These are phyloP conservation scores for Coprinopsis sp. DNA, from an alignment of 768 basidiomycete species.

Conservation along the genomic window DNA sequence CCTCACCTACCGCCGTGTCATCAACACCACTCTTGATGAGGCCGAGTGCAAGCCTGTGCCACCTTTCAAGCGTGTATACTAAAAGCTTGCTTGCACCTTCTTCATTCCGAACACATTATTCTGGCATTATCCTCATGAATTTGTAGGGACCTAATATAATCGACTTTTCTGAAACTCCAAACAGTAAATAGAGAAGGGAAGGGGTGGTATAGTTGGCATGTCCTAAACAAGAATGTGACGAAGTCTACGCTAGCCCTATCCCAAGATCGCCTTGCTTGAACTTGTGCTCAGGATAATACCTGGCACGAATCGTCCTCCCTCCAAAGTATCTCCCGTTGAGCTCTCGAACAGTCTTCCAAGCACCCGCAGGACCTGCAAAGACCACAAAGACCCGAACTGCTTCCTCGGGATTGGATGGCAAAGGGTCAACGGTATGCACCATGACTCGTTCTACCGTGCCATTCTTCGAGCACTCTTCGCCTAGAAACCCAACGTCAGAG, in stretches of 20 bases:
- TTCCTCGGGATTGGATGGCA: constrained; percentile 64
- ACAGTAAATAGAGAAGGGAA: background rate
- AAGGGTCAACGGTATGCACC: constrained; percentile 71
- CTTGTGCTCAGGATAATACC: constrained; percentile 67
- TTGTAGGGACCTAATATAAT: too few relatives aligned
- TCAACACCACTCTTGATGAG: constrained; percentile 84
- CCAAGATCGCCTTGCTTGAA: constrained; percentile 53
- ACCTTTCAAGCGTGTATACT: constrained; percentile 97
- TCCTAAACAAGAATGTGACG: too few relatives aligned
- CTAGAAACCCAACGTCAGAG: constrained; percentile 32
- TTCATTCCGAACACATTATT: too few relatives aligned
- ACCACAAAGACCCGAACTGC: constrained; percentile 88
- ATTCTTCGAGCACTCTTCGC: constrained; percentile 88
- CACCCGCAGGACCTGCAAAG: constrained; percentile 87
- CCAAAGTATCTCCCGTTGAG: constrained; percentile 92
- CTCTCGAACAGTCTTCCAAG: constrained; percentile 94
- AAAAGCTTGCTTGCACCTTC: constrained; percentile 17
- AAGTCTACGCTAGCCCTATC: constrained; percentile 27
- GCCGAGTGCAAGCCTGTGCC: constrained; percentile 96
- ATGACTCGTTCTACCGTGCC: constrained; percentile 90
- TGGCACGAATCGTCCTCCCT: constrained; percentile 74
- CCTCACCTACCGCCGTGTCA: constrained; percentile 86
- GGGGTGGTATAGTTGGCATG: background rate
- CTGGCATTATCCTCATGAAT: too few relatives aligned
- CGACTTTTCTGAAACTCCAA: too few relatives aligned